These are phyloP conservation scores for Chrysanthemum makinoi DNA, from an alignment of 129 eudicot genomes.

Conservation along the genomic window DNA sequence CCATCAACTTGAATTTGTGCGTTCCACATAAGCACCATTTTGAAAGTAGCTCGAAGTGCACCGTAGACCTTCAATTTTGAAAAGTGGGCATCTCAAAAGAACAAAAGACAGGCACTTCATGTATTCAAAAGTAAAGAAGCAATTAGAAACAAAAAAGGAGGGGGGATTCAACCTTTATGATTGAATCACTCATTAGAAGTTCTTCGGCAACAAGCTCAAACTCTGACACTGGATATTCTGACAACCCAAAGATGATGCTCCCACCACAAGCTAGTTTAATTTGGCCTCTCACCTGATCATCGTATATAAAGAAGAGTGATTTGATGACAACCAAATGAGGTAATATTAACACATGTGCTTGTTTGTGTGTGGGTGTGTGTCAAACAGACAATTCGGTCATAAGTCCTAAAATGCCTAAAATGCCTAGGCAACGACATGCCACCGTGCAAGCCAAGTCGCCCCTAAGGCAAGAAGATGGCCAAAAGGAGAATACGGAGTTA, in stretches of 20 bases:
- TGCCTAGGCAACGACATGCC: conserved; percentile 10
- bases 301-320: conserved; percentile 7
- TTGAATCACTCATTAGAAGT: conserved; percentile 89
- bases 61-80: conserved; percentile 67
- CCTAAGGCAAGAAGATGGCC: conserved; percentile 7
- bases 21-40: conserved; percentile 97
- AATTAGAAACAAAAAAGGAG: background rate
- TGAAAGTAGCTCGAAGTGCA: conserved; percentile 79
- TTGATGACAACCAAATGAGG: background rate
- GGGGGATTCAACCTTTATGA: conserved; percentile 44
- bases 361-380: background rate
- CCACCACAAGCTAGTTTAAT: conserved; percentile 74
- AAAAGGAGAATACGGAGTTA: background rate
- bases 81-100: conserved; percentile 11
- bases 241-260: conserved; percentile 82
- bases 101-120: background rate
- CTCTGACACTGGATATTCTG: conserved; percentile 75
- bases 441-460: conserved; percentile 17
- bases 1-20: conserved; percentile 78
- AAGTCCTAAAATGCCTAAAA: conserved; percentile 11
- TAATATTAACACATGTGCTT: background rate
- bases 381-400: conserved; percentile 5
- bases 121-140: background rate
- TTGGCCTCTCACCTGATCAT: conserved; percentile 84
- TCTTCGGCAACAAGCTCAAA: conserved; percentile 97